Percentiles rank a stretch among this genome's conserved stretches.
These are phyloP conservation scores for Rhodamnia argentea DNA, from an alignment of 345 rosid genomes.

Conservation along the genomic window DNA sequence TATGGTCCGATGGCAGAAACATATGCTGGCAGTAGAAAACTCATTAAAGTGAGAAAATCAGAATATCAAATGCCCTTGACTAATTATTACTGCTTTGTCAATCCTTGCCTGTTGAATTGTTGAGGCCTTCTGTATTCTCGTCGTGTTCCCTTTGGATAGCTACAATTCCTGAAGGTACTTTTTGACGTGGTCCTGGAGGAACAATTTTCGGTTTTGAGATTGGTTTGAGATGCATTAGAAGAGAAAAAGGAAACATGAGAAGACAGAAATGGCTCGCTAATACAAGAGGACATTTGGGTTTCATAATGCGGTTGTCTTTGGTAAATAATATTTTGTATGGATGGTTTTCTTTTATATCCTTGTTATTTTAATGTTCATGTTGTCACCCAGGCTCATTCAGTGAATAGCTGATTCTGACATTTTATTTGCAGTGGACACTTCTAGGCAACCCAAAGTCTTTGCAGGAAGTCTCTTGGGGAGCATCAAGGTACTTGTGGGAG, in stretches of 20 bases:
- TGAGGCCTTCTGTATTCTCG: not conserved
- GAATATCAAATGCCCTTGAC: not conserved
- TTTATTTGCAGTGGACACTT: not conserved
- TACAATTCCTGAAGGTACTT: not conserved
- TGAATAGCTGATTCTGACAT: not conserved
- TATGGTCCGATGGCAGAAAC: not conserved
- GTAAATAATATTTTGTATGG: not conserved
- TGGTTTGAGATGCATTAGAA: not conserved
- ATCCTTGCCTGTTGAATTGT: not conserved
- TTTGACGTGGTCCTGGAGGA: not conserved
- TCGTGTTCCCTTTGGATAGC: not conserved
- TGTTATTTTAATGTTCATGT: not conserved
- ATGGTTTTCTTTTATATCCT: not conserved
- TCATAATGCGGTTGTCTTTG: not conserved
- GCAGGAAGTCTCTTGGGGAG: not conserved
- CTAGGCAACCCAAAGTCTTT: not conserved
- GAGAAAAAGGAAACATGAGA: not conserved
- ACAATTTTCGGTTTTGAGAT: not conserved
- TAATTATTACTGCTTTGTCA: not conserved
- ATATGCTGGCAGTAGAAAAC: not conserved
- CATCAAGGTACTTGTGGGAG: not conserved
- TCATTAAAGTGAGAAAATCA: not conserved
- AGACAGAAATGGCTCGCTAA: not conserved
- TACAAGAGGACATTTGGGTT: not conserved
- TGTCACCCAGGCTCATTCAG: not conserved